Evolutionary conservation across 805 yeast genomes (phyloP), one percentile per base, ranked within the genome.

Genomic region (Grigorovia jiainica): DNA sequence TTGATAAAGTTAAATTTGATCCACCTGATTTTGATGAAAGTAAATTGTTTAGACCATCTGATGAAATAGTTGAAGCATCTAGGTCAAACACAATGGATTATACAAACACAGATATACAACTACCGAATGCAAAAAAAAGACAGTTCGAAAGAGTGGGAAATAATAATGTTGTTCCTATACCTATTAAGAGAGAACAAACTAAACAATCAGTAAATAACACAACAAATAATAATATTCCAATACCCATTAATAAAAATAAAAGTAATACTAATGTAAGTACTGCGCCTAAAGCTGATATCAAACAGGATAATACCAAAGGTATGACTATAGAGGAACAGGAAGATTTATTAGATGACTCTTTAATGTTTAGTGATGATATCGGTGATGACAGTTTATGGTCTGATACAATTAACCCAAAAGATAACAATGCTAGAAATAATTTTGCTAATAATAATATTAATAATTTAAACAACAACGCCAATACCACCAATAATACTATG

Each of bases 321-420:
- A 24, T 34, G 29, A 24, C 43, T 9, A 33, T 20, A 36, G 25
- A 41, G 34, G 39, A 40, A 21, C 49, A 47, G 21, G 62, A 66
- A n/a, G 70, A 65, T 34, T 46, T 63, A 36, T 57, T 69, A 42
- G 80, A 75, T 33, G 80, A 76, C 50, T 75, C 81, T 2, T 63
- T 75, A 40, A 64, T 70, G 45, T 73, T 74, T 43, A 72, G 77
- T 50, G 79, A 75, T 48, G 73, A 67, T 38, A 44, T 67, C 15
- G 61, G 53, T 46, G 67, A 62, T 41, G 61, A 64, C 6, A 71
- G 66, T 42, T 55, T 65, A 5, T 27, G 19, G 15, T 15, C 30
- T 16, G 21, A 13, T 16, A 17, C 38, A 5, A 63, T 59, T 38
- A 59, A 50, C 31, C 58, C 57, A 8, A 35, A 27, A 4, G 13